Base-by-base conservation (phyloP, 495 filamentous ascomycete genomes). In the Staphylotrichum tortipilum region DNA sequence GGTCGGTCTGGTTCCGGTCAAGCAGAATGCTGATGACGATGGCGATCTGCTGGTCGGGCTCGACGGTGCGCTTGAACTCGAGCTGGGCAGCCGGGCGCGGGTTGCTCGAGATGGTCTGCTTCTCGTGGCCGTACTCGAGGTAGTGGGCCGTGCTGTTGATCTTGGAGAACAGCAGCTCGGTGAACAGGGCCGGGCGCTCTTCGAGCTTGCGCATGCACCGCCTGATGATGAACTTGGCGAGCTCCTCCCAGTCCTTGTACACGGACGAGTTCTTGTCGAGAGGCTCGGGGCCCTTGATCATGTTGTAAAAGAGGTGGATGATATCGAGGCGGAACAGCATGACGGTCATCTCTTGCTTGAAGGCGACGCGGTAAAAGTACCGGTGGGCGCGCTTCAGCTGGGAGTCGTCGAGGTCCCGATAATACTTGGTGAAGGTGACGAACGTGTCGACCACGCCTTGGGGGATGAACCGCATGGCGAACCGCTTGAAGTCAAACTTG, bases 111-210 rank as follows among this genome's bases (percentile, higher is more conserved):
- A 79, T 59, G 0, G 83, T 81, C 60, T 90, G 87, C 58, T 84
- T 86, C 58, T 95, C 88, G 56, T 88, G 84, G 5, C 94, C 94
- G 61, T 89, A 86, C 61, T 96, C 88, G 3, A 99, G 76, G 60
- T 87, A 97, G 64, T 83, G 85, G 1, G 83, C 76, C 0, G 89
- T 94, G 2, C 78, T 78, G 47, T 81, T 83, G 57, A 89, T 88
- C 67, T 99, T 99, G 63, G 85, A 90, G 64, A 99, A 99, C 11
- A 99, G 73, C 65, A 99, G 67, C 62, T 98, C 94, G 5, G 89
- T 83, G 44, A 88, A 77, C 47, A 96, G 65, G 42, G 86, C 88
- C 3, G 89, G 89, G 44, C 86, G 78, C 53, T 91, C 81, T 42
- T 92, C 76, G 7, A 97, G 72, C 65, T 89, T 95, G 62, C 86